Evolutionary conservation across 805 yeast genomes (phyloP).

Genomic region (Yamadazyma insecticola): DNA sequence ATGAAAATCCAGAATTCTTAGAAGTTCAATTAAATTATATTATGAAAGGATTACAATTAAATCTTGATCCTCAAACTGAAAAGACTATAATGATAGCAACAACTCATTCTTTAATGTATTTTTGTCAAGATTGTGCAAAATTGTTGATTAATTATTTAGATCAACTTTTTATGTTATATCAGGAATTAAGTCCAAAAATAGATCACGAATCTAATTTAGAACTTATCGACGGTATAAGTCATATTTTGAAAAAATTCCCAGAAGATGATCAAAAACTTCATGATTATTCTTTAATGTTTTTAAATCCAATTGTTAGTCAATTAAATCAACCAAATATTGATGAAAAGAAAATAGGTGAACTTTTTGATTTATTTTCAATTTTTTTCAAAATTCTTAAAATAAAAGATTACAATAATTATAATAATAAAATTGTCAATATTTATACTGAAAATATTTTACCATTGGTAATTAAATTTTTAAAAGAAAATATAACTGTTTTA

Average conservation of each 20-base stretch:
- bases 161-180: slow-evolving; percentile 72
- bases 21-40: slow-evolving; percentile 84
- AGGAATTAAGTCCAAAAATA: slow-evolving; percentile 44
- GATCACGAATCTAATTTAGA: slow-evolving; percentile 72
- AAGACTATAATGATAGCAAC: slow-evolving; percentile 73
- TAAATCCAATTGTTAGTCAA: slow-evolving; percentile 57
- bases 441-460: slow-evolving; percentile 60
- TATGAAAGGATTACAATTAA: slow-evolving; percentile 58
- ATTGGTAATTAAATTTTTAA: slow-evolving; percentile 42
- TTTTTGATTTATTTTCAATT: slow-evolving; percentile 63
- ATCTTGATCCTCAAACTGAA: slow-evolving; percentile 10
- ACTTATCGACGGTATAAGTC: slow-evolving; percentile 85
- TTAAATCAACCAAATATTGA: slow-evolving; percentile 24
- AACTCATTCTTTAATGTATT: slow-evolving; percentile 88
- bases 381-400: slow-evolving; percentile 57
- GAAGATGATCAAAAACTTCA: slow-evolving; percentile 41
- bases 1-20: slow-evolving; percentile 75
- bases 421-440: slow-evolving; percentile 50
- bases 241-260: slow-evolving; percentile 64
- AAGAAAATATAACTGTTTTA: slow-evolving; percentile 52
- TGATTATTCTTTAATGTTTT: slow-evolving; percentile 55
- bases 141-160: slow-evolving; percentile 63
- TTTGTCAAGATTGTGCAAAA: slow-evolving; percentile 84
- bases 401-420: slow-evolving; percentile 26
- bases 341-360: slow-evolving; percentile 55